phyloP scores from a whole-genome alignment of 2,329 filamentous ascomycete genomes.

The Delphinella strobiligena region DNA sequence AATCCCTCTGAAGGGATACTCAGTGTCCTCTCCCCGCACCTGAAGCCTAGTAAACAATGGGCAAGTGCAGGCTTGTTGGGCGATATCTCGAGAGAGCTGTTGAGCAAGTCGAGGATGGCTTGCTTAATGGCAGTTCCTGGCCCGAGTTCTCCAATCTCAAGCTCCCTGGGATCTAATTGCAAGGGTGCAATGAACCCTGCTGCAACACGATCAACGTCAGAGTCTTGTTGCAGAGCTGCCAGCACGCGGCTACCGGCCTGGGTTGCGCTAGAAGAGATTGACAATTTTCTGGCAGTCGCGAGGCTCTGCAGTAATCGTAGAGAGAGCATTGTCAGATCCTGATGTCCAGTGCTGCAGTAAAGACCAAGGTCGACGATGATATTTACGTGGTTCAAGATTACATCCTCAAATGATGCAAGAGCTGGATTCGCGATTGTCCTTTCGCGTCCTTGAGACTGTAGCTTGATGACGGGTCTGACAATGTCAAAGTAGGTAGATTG shows the following conservation, averaged over 20 bases:
- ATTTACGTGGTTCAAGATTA: constrained; percentile 66
- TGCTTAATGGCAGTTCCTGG: constrained; percentile 67
- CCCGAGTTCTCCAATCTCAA: constrained; percentile 56
- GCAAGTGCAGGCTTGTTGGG: constrained; percentile 75
- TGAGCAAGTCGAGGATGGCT: constrained; percentile 75
- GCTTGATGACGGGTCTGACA: constrained; percentile 65
- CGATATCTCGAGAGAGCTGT: constrained; percentile 63
- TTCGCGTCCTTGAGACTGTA: constrained; percentile 47
- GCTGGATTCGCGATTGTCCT: constrained; percentile 59
- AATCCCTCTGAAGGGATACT: constrained; percentile 55
- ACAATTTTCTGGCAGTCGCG: constrained; percentile 68
- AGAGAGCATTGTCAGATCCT: constrained; percentile 67
- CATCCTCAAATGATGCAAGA: constrained; percentile 85
- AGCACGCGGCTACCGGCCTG: constrained; percentile 43
- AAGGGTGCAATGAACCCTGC: constrained; percentile 60
- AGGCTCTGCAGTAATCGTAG: constrained; percentile 76
- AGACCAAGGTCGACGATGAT: constrained; percentile 73
- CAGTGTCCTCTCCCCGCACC: constrained; percentile 59
- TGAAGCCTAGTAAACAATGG: constrained; percentile 81
- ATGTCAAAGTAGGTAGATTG: constrained; percentile 88
- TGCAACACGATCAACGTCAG: constrained; percentile 69
- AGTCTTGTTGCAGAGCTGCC: constrained; percentile 76
- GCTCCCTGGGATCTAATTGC: constrained; percentile 52
- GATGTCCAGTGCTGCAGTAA: constrained; percentile 76
- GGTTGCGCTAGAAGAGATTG: constrained; percentile 42